A percentile compares a stretch with the other conserved stretches of the same genome.
phyloP scores from a whole-genome alignment of 495 filamentous ascomycete genomes.

The Aspergillus sparsus region DNA sequence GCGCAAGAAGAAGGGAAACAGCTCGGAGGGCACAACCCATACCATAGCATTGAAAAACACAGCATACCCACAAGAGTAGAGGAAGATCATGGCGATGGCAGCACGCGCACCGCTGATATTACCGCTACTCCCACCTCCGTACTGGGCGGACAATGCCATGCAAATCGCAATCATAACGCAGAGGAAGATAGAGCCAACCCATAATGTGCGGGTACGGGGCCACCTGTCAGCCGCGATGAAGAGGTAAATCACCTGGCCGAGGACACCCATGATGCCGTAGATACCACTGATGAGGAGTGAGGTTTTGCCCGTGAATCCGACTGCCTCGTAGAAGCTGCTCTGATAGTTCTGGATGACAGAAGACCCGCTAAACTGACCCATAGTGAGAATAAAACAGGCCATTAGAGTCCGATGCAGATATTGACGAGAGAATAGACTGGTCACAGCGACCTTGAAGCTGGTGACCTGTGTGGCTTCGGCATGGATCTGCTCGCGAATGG shows the following conservation, averaged over 20 bases:
- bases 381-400: slow-evolving; percentile 24
- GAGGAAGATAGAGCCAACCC: slow-evolving; percentile 24
- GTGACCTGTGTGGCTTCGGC: slow-evolving; percentile 12
- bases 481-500: slow-evolving; percentile 22
- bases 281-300: slow-evolving; percentile 26
- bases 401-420: slow-evolving; percentile 20
- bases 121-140: slow-evolving; percentile 12
- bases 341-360: slow-evolving; percentile 27
- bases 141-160: slow-evolving; percentile 23
- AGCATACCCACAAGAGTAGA: slow-evolving; percentile 27
- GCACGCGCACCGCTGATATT: slow-evolving; percentile 21
- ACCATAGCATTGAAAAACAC: slow-evolving; percentile 35
- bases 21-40: slow-evolving; percentile 26
- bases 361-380: slow-evolving; percentile 29
- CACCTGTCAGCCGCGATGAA: slow-evolving; percentile 24
- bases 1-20: slow-evolving; percentile 25
- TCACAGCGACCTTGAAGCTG: slow-evolving; percentile 6
- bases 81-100: slow-evolving; percentile 28
- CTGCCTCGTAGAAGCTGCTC: slow-evolving; percentile 22
- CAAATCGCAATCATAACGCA: slow-evolving; percentile 27
- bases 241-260: slow-evolving; percentile 25
- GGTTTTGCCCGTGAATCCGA: slow-evolving; percentile 26
- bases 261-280: slow-evolving; percentile 26
- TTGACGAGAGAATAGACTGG: slow-evolving; percentile 13
- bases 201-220: slow-evolving; percentile 25